Percentiles rank a stretch among this genome's conserved stretches.
phyloP scores from a whole-genome alignment of 2,329 filamentous ascomycete genomes.

The Chaetomiaceae sp. region DNA sequence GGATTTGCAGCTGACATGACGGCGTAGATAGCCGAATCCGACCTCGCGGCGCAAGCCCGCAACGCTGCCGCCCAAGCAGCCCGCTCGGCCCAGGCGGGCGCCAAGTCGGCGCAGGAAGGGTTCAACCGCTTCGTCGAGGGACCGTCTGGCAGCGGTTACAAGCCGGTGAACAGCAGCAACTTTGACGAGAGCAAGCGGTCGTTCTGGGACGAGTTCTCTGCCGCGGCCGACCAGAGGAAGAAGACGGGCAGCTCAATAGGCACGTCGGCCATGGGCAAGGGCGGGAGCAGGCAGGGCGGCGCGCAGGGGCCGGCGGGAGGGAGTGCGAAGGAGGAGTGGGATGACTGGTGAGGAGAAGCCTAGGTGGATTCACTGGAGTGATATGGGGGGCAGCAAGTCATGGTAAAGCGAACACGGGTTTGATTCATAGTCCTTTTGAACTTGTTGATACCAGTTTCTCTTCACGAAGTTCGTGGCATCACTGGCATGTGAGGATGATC shows the following conservation, averaged over 20 bases:
- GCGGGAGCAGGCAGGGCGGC: constrained; percentile 32
- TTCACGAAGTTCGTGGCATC: not conserved
- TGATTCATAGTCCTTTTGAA: not conserved
- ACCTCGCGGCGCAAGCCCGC: constrained; percentile 66
- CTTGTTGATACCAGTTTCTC: too few relatives aligned
- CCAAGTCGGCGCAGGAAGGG: constrained; percentile 63
- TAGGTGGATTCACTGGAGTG: not conserved
- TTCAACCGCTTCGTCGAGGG: constrained; percentile 89
- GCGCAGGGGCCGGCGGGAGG: constrained; percentile 28
- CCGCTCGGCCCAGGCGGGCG: constrained; percentile 54
- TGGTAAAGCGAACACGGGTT: not conserved
- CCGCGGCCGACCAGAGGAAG: constrained; percentile 54
- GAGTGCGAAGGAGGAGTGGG: constrained; percentile 57
- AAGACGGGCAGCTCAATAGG: constrained; percentile 48
- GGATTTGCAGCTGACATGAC: not conserved
- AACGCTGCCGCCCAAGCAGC: constrained; percentile 62
- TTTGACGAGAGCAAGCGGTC: constrained; percentile 66
- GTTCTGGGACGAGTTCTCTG: constrained; percentile 91
- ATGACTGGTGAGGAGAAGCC: constrained; percentile 49
- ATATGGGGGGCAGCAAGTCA: not conserved
- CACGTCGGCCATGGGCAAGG: constrained; percentile 57
- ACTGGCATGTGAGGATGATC: not conserved
- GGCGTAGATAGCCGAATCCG: constrained; percentile 69
- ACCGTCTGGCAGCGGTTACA: constrained; percentile 37
- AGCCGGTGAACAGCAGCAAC: constrained; percentile 33